Evolutionary conservation across 1,284 basidiomycete species (phyloP), one percentile per base, ranked within the genome.

Genomic region (Ustilago curta): DNA sequence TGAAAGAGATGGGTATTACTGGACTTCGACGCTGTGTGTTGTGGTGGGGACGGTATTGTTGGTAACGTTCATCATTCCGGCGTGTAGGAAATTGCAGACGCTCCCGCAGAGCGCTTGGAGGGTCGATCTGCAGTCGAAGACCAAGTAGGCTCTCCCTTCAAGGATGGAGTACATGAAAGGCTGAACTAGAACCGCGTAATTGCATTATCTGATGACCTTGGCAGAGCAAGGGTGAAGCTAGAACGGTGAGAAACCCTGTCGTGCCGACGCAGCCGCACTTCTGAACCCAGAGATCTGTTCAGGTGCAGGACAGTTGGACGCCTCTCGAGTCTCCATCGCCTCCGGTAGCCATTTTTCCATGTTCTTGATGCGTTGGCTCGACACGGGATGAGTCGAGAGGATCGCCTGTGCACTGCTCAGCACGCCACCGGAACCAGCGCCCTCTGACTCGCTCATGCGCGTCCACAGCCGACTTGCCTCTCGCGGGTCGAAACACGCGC

Each of bases 1-100:
- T 1, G 90, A 93, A 82, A 89, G 89, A 31, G 97, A 99, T 84
- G 96, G 97, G 1, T 99, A 97, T 86, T 99, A 95, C 85, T 89
- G 91, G 74, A 91, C 96, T 59, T 92, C 91, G 23, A 89, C 87
- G 8, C 83, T 94, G 21, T 98, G 95, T 86, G 88, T 98, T 67
- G 84, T 86, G 6, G 86, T 95, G 44, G 95, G 94, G 6, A 87
- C 91, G 4, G 68, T 90, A 1, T 88, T 94, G 69, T 87, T 98
- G 42, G 74, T 94, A 25, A 86, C 88, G 39, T 95, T 91, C 83
- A 92, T 97, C 75, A 87, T 92, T 49, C 96, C 96, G 6, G 93
- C 91, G 1, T 92, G 93, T 27, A 89, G 90, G 70, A 91, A 89
- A 83, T 86, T 99, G 60, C 94, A 97, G 89, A 89, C 65, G 18